These are phyloP conservation scores for Suillus subaureus DNA, from an alignment of 768 basidiomycete species.

Conservation along the genomic window DNA sequence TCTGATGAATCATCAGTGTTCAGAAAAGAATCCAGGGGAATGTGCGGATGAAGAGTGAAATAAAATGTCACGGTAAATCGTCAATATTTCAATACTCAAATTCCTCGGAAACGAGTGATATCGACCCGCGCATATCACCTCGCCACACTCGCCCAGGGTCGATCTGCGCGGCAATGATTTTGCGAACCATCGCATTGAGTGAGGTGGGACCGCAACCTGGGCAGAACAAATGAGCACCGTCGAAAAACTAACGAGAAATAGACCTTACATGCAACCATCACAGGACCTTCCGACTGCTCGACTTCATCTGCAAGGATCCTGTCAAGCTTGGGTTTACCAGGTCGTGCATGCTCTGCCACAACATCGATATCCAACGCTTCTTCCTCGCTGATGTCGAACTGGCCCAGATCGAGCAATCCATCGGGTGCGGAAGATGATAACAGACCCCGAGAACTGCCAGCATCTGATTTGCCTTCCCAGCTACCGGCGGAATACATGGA, in stretches of 20 bases:
- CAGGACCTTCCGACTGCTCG: slow-evolving; percentile 49
- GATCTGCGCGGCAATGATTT: slow-evolving; percentile 62
- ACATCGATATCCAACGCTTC: slow-evolving; percentile 62
- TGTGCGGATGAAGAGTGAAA: neutral
- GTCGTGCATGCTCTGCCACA: slow-evolving; percentile 63
- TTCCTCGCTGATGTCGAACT: slow-evolving; percentile 53
- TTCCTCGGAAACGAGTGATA: slow-evolving; percentile 68
- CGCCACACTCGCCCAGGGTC: slow-evolving; percentile 51
- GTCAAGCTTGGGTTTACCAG: slow-evolving; percentile 68
- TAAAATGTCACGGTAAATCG: neutral
- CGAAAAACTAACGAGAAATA: slow-evolving; percentile 6
- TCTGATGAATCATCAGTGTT: slow-evolving; percentile 41
- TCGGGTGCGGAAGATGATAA: neutral
- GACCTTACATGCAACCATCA: slow-evolving; percentile 71
- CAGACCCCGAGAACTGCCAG: slow-evolving; percentile 2
- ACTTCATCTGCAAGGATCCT: slow-evolving; percentile 69
- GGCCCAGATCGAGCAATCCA: slow-evolving; percentile 7
- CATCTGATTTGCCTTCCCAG: slow-evolving; percentile 14
- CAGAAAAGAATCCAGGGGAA: slow-evolving; percentile 17
- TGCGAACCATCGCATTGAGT: slow-evolving; percentile 68
- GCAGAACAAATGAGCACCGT: neutral
- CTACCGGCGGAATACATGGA: neutral
- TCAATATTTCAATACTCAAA: slow-evolving; percentile 66
- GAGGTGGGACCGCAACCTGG: slow-evolving; percentile 74
- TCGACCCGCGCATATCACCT: slow-evolving; percentile 61